Evolutionary conservation across 306 rosid genomes (phyloP).

Genomic region (Fagus crenata): DNA sequence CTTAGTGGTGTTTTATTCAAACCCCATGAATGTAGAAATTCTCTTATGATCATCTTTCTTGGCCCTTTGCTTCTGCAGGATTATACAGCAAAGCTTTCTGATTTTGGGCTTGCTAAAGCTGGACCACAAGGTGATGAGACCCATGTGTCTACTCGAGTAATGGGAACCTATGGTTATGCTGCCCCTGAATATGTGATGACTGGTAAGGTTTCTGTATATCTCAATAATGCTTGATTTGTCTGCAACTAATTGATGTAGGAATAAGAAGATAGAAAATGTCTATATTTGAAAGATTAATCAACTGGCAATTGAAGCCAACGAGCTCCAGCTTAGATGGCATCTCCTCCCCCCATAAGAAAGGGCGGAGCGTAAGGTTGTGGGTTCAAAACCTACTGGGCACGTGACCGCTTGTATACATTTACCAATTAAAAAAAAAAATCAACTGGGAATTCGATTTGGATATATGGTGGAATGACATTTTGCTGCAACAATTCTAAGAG

Average conservation of each 20-base stretch:
- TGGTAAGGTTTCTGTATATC: slow-evolving; percentile 37
- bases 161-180: slow-evolving; percentile 71
- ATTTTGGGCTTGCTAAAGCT: slow-evolving; percentile 69
- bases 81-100: slow-evolving; percentile 65
- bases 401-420: no score
- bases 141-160: slow-evolving; percentile 64
- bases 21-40: no score
- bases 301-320: background rate
- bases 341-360: no score
- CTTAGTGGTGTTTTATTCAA: slow-evolving; percentile 16
- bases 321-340: no score
- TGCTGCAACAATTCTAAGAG: background rate
- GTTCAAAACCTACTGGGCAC: no score
- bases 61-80: slow-evolving; percentile 40
- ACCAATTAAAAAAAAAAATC: background rate
- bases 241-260: background rate
- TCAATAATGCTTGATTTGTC: slow-evolving; percentile 10
- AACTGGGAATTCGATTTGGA: background rate
- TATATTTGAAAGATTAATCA: background rate
- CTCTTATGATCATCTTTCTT: background rate
- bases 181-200: slow-evolving; percentile 72
- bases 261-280: background rate
- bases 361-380: no score
- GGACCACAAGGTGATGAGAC: slow-evolving; percentile 71
- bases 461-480: background rate